Evolutionary conservation across 2,329 filamentous ascomycete genomes (phyloP).

Genomic region (Thelonectria discophora): DNA sequence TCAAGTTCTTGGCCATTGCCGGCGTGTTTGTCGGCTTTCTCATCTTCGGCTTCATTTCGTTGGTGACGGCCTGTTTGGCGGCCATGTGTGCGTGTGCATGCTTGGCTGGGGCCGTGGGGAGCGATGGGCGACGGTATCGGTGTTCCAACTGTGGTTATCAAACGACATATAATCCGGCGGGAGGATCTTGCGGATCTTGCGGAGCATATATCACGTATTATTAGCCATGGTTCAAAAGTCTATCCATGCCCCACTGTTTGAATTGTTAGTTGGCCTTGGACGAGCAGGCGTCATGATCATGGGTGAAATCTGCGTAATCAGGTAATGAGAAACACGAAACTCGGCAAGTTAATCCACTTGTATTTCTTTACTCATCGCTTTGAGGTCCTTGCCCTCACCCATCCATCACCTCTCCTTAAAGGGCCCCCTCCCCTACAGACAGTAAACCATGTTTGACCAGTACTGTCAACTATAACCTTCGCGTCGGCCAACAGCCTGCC

Average conservation of each 20-base stretch:
- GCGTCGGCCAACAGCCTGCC: conserved; percentile 8
- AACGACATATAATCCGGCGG: conserved; percentile 5
- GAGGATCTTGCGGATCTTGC: neutral
- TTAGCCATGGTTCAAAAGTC: too few relatives aligned
- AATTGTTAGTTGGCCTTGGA: too few relatives aligned
- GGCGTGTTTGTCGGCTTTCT: conserved; percentile 29
- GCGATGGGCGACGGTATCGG: neutral
- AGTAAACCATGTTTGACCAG: conserved; percentile 1
- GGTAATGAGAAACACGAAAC: too few relatives aligned
- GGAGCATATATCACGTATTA: neutral
- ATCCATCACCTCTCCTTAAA: neutral
- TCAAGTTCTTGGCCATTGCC: conserved; percentile 30
- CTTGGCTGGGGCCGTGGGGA: conserved; percentile 16
- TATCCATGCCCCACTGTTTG: too few relatives aligned
- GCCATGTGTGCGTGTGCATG: conserved; percentile 30
- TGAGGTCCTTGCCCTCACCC: neutral
- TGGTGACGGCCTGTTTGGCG: conserved; percentile 20
- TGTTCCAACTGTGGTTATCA: conserved; percentile 19
- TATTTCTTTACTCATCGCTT: neutral
- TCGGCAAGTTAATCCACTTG: neutral
- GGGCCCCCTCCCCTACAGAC: neutral
- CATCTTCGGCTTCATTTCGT: conserved; percentile 23
- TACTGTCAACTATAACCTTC: neutral
- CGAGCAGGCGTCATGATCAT: neutral
- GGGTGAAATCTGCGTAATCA: too few relatives aligned